Evolutionary conservation across 2,329 filamentous ascomycete genomes (phyloP).

Genomic region (Thelonectria olida): DNA sequence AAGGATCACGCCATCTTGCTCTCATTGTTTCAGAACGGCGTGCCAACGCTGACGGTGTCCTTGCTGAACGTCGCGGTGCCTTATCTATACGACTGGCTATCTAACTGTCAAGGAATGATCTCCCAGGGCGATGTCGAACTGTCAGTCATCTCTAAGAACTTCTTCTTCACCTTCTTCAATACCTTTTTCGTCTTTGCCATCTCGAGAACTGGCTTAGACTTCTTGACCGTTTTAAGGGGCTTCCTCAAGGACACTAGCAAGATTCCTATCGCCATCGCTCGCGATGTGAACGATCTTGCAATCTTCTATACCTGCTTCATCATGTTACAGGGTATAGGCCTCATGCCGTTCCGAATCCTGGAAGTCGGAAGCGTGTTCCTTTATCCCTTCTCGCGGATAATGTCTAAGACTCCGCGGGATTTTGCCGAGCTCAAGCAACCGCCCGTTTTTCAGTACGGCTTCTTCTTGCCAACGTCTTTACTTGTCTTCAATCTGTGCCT

Average conservation of each 20-base stretch:
- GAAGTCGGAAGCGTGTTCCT: constrained; percentile 87
- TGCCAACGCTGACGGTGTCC: constrained; percentile 87
- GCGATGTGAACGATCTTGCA: constrained; percentile 77
- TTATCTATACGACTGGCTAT: constrained; percentile 93
- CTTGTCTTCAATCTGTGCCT: constrained; percentile 95
- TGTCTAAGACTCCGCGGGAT: constrained; percentile 88
- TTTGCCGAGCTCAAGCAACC: constrained; percentile 84
- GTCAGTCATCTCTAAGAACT: constrained; percentile 96
- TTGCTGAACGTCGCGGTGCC: constrained; percentile 90
- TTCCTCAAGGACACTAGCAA: constrained; percentile 81
- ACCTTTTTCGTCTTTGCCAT: constrained; percentile 95
- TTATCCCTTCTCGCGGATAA: constrained; percentile 81
- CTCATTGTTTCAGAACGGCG: constrained; percentile 84
- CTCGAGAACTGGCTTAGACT: constrained; percentile 82
- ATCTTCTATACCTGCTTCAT: constrained; percentile 95
- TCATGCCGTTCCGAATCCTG: constrained; percentile 91
- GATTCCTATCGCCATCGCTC: constrained; percentile 79
- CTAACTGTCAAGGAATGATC: constrained; percentile 92
- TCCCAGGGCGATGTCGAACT: constrained; percentile 94
- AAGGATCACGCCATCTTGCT: constrained; percentile 73
- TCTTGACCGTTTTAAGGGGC: constrained; percentile 76
- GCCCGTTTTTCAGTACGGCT: constrained; percentile 92
- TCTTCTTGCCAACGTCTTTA: constrained; percentile 91
- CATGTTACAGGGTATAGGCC: constrained; percentile 89
- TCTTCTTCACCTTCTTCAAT: constrained; percentile 99